Evolutionary conservation across 202 grass and related monocot genomes (phyloP).

Genomic region (Setaria viridis): DNA sequence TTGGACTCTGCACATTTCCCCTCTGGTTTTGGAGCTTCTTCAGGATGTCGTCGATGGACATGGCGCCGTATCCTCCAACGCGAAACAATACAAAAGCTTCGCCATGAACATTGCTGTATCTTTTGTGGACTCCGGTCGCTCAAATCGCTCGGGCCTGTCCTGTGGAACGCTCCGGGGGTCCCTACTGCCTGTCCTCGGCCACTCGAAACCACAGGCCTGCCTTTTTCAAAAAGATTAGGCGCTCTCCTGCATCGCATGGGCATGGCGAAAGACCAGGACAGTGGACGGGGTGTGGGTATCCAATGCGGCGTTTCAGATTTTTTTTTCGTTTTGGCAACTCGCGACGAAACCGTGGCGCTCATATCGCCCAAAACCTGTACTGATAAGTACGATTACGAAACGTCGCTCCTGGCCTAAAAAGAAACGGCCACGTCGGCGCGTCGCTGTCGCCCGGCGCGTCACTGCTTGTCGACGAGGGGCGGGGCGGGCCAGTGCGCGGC

Average conservation of each 20-base stretch:
- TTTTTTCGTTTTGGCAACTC: too few species aligned
- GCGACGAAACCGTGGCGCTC: neutral
- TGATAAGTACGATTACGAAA: neutral
- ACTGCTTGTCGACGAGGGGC: neutral
- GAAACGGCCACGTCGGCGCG: neutral
- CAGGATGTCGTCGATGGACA: neutral
- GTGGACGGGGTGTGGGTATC: neutral
- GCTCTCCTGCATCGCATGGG: neutral
- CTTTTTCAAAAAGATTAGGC: slow-evolving; percentile 13
- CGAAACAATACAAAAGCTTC: neutral
- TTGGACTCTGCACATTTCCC: neutral
- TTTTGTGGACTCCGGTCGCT: slow-evolving; percentile 13
- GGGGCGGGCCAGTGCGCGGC: neutral
- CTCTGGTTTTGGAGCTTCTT: neutral
- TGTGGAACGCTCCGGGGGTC: neutral
- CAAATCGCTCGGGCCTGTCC: slow-evolving; percentile 26
- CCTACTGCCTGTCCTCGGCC: neutral
- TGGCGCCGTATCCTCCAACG: neutral
- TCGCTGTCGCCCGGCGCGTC: neutral
- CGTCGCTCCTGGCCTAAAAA: neutral
- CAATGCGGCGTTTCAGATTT: neutral
- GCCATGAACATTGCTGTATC: neutral
- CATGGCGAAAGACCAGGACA: neutral
- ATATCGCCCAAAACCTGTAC: neutral
- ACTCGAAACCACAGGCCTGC: neutral